Evolutionary conservation across 768 basidiomycete species (phyloP).

Genomic region (Trametes villosa): DNA sequence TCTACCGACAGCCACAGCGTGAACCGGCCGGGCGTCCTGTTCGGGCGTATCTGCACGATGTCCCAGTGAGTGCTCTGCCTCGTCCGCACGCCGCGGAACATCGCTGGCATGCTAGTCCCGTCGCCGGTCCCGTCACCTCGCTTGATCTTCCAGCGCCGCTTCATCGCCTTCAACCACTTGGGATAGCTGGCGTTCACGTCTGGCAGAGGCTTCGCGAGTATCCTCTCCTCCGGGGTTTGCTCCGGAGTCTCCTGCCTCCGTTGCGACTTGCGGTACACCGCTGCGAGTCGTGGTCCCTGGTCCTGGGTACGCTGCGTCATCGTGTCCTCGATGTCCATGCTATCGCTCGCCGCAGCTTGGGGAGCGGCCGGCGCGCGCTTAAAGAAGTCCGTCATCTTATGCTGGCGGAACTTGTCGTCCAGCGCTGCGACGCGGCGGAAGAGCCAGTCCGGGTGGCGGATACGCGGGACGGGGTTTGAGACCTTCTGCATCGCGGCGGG

Average conservation of each 20-base stretch:
- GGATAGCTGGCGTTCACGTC: slow-evolving; percentile 69
- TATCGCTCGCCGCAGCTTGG: slow-evolving; percentile 53
- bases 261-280: slow-evolving; percentile 53
- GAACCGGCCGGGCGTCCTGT: slow-evolving; percentile 78
- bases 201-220: slow-evolving; percentile 51
- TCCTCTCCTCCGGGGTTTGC: slow-evolving; percentile 35
- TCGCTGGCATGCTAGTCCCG: slow-evolving; percentile 57
- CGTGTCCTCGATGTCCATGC: slow-evolving; percentile 42
- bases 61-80: slow-evolving; percentile 79
- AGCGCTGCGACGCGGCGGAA: slow-evolving; percentile 86
- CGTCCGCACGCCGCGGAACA: slow-evolving; percentile 69
- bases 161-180: slow-evolving; percentile 78
- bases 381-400: slow-evolving; percentile 97
- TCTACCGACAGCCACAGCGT: slow-evolving; percentile 88
- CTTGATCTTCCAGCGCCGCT: slow-evolving; percentile 73
- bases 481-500: slow-evolving; percentile 99
- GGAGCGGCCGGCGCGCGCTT: slow-evolving; percentile 42
- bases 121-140: slow-evolving; percentile 52
- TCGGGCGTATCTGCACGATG: slow-evolving; percentile 85
- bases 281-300: slow-evolving; percentile 50
- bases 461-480: slow-evolving; percentile 92
- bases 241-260: slow-evolving; percentile 50
- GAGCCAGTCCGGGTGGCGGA: slow-evolving; percentile 97
- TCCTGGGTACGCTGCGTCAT: slow-evolving; percentile 20
- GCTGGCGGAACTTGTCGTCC: slow-evolving; percentile 97